Percentiles rank a stretch among this genome's conserved stretches.
phyloP scores from a whole-genome alignment of 352 stramenopile genomes.

The Pythium coloratum region DNA sequence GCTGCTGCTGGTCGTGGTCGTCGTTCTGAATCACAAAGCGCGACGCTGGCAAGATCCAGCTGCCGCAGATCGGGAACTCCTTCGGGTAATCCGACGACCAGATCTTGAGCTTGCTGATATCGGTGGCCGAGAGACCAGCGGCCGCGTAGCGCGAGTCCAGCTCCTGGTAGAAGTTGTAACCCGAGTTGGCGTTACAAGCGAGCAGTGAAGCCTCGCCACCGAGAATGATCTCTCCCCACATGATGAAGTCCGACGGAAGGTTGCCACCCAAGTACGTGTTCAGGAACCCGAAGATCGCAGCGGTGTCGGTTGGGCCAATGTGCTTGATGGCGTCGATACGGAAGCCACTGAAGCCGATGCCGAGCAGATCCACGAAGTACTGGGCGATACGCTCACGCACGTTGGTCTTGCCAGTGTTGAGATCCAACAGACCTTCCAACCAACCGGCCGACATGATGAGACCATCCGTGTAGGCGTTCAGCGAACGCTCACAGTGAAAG shows the following conservation, averaged over 20 bases:
- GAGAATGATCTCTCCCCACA: conserved; percentile 55
- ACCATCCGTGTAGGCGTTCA: conserved; percentile 43
- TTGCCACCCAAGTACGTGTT: conserved; percentile 61
- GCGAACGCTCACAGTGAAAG: conserved; percentile 62
- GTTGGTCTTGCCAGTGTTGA: conserved; percentile 60
- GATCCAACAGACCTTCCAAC: conserved; percentile 46
- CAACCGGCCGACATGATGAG: conserved; percentile 45
- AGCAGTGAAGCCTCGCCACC: conserved; percentile 45
- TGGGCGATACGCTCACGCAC: conserved; percentile 65
- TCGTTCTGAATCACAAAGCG: conserved; percentile 79
- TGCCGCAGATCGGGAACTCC: conserved; percentile 50
- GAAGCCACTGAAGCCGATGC: conserved; percentile 68
- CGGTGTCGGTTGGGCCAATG: conserved; percentile 50
- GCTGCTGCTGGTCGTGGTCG: conserved; percentile 68
- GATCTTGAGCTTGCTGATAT: conserved; percentile 77
- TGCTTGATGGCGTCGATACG: conserved; percentile 70
- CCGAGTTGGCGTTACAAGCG: conserved; percentile 50
- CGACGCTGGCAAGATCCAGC: conserved; percentile 58
- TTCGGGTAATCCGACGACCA: conserved; percentile 76
- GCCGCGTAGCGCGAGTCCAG: conserved; percentile 46
- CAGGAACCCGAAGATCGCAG: conserved; percentile 47
- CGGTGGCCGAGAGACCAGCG: conserved; percentile 44
- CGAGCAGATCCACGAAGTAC: conserved; percentile 71
- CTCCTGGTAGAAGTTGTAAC: conserved; percentile 66
- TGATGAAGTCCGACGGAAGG: conserved; percentile 58